These are phyloP conservation scores for Emiliania huxleyi DNA, from an alignment of 78 protist species.

Conservation along the genomic window DNA sequence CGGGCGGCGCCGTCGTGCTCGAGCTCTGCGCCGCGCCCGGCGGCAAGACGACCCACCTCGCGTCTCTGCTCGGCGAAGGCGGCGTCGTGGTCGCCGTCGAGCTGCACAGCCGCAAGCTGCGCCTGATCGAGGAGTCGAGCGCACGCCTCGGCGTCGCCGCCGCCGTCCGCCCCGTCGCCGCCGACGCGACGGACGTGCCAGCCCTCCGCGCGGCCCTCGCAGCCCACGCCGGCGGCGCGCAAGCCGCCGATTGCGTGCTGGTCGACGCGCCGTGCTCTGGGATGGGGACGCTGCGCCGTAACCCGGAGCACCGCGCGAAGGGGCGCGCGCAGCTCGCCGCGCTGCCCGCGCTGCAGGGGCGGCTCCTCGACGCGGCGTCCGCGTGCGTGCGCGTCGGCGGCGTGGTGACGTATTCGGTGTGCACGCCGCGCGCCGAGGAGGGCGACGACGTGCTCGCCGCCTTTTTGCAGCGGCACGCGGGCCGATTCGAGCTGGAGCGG, in stretches of 20 bases:
- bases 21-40: constrained; percentile 20
- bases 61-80: background rate
- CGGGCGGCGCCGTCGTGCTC: background rate
- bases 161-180: background rate
- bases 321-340: background rate
- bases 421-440: background rate
- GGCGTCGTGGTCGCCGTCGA: background rate
- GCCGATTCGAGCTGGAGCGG: no score
- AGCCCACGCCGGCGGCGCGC: background rate
- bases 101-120: background rate
- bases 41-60: constrained; percentile 7
- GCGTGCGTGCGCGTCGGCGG: background rate
- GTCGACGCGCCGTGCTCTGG: background rate
- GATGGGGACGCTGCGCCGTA: background rate
- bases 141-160: background rate
- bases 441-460: background rate
- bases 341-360: background rate
- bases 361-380: background rate
- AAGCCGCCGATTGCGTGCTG: background rate
- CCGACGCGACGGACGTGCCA: background rate
- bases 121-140: background rate
- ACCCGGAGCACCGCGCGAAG: background rate
- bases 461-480: background rate
- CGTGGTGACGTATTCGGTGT: background rate
- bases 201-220: background rate